Conservation (phyloP, 176 grass and related monocot genomes). For the Carex kokanica region DNA sequence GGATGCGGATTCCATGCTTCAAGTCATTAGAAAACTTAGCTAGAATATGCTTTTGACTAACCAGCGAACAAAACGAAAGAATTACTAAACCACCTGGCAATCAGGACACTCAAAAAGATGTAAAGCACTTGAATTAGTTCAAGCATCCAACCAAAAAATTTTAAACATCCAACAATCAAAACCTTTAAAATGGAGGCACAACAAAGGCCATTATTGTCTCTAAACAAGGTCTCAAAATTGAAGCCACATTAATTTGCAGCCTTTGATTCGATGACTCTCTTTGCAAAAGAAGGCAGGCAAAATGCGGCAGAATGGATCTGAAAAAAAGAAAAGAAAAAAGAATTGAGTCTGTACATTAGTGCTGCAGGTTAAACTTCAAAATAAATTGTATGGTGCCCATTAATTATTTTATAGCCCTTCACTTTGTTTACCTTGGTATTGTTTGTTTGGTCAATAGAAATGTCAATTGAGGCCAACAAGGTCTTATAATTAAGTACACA, state of each 20-base stretch:
- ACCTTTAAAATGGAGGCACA: neutral
- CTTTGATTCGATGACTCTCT: constrained; percentile 67
- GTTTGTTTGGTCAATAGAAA: neutral
- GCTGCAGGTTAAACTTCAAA: neutral
- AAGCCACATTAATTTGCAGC: constrained; percentile 10
- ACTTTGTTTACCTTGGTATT: neutral
- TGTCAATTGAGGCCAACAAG: neutral
- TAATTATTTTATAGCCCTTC: neutral
- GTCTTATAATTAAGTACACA: neutral
- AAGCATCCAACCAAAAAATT: neutral
- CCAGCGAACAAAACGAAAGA: neutral
- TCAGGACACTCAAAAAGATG: neutral
- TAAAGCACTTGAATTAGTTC: neutral
- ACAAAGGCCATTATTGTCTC: neutral
- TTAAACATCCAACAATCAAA: neutral
- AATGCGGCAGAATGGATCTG: constrained; percentile 93
- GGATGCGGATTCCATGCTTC: too few relatives aligned
- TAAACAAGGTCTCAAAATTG: constrained; percentile 3
- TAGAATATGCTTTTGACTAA: neutral
- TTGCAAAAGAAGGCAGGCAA: constrained; percentile 93
- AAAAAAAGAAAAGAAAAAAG: neutral
- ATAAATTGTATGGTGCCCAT: neutral
- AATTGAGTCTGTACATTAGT: neutral
- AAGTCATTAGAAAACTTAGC: neutral
- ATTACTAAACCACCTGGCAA: neutral